Conservation (phyloP, 2,329 filamentous ascomycete species). For the Mycosphaerelloides madeirae region DNA sequence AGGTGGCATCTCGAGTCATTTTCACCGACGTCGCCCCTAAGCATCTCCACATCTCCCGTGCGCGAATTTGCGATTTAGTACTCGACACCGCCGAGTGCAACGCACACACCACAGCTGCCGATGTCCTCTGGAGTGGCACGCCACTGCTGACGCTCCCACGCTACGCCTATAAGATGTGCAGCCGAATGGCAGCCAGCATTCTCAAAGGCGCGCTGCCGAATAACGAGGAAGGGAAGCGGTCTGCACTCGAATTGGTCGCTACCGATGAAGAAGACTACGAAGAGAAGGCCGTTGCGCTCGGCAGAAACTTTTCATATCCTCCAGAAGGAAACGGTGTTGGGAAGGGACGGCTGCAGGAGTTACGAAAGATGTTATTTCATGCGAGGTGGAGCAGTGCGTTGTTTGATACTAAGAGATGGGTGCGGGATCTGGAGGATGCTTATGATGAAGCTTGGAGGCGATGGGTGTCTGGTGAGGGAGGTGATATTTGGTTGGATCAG, state of each 20-base stretch:
- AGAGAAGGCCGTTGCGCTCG: slow-evolving; percentile 65
- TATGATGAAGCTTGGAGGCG: slow-evolving; percentile 83
- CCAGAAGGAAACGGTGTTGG: slow-evolving; percentile 27
- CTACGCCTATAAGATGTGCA: slow-evolving; percentile 98
- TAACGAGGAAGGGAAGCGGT: slow-evolving; percentile 58
- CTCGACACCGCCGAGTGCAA: slow-evolving; percentile 98
- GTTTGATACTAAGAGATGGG: slow-evolving; percentile 90
- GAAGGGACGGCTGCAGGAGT: slow-evolving; percentile 66
- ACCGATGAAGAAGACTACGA: slow-evolving; percentile 79
- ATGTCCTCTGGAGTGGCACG: slow-evolving; percentile 93
- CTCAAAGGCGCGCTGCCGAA: slow-evolving; percentile 82
- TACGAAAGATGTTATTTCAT: slow-evolving; percentile 77
- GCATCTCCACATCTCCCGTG: slow-evolving; percentile 85
- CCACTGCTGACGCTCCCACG: slow-evolving; percentile 84
- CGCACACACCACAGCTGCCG: slow-evolving; percentile 93
- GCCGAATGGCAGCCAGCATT: slow-evolving; percentile 94
- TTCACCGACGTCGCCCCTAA: slow-evolving; percentile 98
- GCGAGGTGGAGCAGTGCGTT: slow-evolving; percentile 80
- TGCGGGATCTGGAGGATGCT: slow-evolving; percentile 78
- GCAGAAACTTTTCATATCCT: slow-evolving; percentile 58
- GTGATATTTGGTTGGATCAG: slow-evolving; percentile 75
- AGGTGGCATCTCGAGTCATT: slow-evolving; percentile 79
- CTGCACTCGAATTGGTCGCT: slow-evolving; percentile 72
- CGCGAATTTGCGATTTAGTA: slow-evolving; percentile 88
- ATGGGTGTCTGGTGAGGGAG: slow-evolving; percentile 82